These are phyloP conservation scores for Neoboletus subvelutipes DNA, from an alignment of 768 basidiomycete genomes.

Conservation along the genomic window DNA sequence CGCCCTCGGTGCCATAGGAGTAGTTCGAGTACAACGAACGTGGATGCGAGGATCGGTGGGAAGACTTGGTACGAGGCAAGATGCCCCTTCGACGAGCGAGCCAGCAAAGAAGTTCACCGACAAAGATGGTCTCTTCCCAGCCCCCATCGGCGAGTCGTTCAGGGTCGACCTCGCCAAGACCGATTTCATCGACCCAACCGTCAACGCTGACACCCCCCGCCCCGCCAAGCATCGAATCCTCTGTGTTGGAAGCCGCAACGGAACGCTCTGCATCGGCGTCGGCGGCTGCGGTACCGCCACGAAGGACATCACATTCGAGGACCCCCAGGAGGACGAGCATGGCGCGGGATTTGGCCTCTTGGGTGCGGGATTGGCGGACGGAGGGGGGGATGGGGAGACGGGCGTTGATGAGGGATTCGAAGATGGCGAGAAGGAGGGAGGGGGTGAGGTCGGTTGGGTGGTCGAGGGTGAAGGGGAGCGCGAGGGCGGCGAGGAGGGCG, in stretches of 20 bases:
- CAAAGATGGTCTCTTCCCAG: conserved; percentile 63
- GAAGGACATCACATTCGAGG: conserved; percentile 62
- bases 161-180: conserved; percentile 65
- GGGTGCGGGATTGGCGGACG: conserved; percentile 38
- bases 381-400: conserved; percentile 48
- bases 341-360: conserved; percentile 50
- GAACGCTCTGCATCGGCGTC: conserved; percentile 5
- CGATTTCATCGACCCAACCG: conserved; percentile 49
- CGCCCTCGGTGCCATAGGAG: conserved; percentile 18
- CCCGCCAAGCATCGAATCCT: conserved; percentile 15
- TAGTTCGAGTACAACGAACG: conserved; percentile 21
- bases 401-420: conserved; percentile 57
- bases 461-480: conserved; percentile 46
- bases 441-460: conserved; percentile 67
- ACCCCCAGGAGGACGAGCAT: conserved; percentile 78
- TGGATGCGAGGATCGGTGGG: not conserved
- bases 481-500: conserved; percentile 43
- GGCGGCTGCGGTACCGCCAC: conserved; percentile 41
- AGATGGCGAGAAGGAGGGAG: conserved; percentile 64
- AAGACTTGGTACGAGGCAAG: conserved; percentile 15
- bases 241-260: conserved; percentile 27
- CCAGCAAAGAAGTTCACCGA: conserved; percentile 71
- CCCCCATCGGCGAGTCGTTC: conserved; percentile 60
- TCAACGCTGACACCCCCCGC: conserved; percentile 30
- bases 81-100: conserved; percentile 50